Evolutionary conservation across 495 filamentous ascomycete genomes (phyloP), one percentile per base, ranked within the genome.

Genomic region (Pseudomonodictys pantanalensis): DNA sequence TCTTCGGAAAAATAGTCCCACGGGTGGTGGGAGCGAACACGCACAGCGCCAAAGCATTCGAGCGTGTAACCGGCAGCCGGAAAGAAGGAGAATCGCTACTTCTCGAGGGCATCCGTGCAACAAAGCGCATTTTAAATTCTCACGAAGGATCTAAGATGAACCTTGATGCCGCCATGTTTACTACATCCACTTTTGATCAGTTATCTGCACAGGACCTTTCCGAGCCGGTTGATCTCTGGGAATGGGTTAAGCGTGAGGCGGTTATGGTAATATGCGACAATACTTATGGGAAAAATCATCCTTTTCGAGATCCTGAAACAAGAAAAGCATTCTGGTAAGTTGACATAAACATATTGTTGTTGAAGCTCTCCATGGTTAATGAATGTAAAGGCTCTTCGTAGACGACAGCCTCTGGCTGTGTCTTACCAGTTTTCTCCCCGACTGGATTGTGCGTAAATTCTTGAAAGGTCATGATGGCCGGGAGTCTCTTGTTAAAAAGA

Each of bases 231-330:
- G 46, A 52, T 12, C 59, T 71, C n/a, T 54, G 20, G 15, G 23
- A 54, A 15, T 82, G 77, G 75, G 65, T 76, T 35, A 67, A 62
- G 1, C 69, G 75, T 48, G 66, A 70, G 18, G 72, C 79, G 10
- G 79, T 74, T 0, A 57, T 69, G 23, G 79, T 78, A 3, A 79
- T 75, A 11, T 80, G 77, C 0, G 65, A 75, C 12, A 66, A 76
- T 3, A 69, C 74, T 0, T 83, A 82, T 61, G 80, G 81, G 0
- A 72, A 72, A 0, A 24, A 70, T 49, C 81, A 81, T 60, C 81
- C 79, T 6, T 82, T 74, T 56, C 66, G 72, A 28, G 71, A 78
- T n/a, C 46, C 56, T 45, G 58, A 35, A 1, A 50, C 78, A 8
- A 61, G 61, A 39, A 67, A 78, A 10, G 73, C 70, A 0, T 81